Evolutionary conservation across 441 rosid species (phyloP).

Genomic region (Iberis amara): DNA sequence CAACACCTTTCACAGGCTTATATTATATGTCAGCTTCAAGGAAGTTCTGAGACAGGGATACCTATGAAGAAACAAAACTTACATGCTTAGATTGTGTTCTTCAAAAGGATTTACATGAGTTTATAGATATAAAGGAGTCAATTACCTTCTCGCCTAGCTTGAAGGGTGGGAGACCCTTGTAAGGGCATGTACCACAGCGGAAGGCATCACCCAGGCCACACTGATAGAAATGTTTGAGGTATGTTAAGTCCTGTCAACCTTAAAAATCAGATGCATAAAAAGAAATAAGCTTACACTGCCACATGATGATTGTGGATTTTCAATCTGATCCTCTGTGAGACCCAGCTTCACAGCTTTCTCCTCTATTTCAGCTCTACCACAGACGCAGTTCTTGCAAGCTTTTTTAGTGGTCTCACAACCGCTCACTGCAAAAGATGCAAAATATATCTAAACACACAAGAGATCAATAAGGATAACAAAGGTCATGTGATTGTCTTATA

Average conservation of each 20-base stretch:
- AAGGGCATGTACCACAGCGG: conserved; percentile 90
- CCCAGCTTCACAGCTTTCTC: conserved; percentile 74
- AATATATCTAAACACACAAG: neutral
- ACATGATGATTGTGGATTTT: conserved; percentile 88
- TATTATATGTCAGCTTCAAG: conserved; percentile 70
- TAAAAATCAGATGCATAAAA: neutral
- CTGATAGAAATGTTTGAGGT: conserved; percentile 33
- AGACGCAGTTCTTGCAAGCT: conserved; percentile 92
- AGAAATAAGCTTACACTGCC: conserved; percentile 59
- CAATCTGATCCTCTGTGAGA: conserved; percentile 59
- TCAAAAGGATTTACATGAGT: neutral
- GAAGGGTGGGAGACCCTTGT: conserved; percentile 84
- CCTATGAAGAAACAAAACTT: conserved; percentile 34
- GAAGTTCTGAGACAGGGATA: conserved; percentile 63
- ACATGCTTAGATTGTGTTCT: neutral
- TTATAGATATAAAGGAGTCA: neutral
- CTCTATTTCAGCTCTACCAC: conserved; percentile 94
- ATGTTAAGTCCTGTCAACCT: conserved; percentile 6
- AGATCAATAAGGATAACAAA: conserved; percentile 3
- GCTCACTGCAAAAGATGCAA: conserved; percentile 40
- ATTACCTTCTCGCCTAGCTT: conserved; percentile 87
- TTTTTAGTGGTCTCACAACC: conserved; percentile 87
- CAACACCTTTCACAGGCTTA: conserved; percentile 29
- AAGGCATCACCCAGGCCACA: conserved; percentile 96
- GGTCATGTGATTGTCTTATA: conserved; percentile 9